phyloP scores from a whole-genome alignment of 2,329 filamentous ascomycete genomes.

The Parastagonospora avenae region DNA sequence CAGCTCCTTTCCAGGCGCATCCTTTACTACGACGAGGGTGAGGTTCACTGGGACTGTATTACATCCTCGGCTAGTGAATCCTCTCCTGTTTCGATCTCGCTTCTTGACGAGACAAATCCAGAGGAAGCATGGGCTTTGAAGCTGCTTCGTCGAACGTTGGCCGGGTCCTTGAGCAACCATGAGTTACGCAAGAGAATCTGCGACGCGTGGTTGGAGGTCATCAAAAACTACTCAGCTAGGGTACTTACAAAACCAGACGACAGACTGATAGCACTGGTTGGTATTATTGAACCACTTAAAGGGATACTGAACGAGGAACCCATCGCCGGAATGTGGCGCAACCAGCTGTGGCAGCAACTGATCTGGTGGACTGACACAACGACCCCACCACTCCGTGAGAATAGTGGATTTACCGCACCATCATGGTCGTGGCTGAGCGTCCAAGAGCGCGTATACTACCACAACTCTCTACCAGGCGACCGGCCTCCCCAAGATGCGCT shows the following conservation, averaged over 20 bases:
- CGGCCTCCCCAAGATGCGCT: neutral
- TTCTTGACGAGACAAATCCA: slow-evolving; percentile 6
- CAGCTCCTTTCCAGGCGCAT: slow-evolving; percentile 12
- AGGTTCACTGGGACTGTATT: slow-evolving; percentile 16
- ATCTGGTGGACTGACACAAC: slow-evolving; percentile 5
- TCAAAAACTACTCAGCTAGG: slow-evolving; percentile 10
- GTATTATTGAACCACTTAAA: slow-evolving; percentile 5
- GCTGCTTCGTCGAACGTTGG: slow-evolving; percentile 6
- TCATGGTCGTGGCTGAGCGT: slow-evolving; percentile 13
- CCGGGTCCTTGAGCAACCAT: neutral
- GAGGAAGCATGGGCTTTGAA: slow-evolving; percentile 14
- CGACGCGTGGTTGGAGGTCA: slow-evolving; percentile 8
- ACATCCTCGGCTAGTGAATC: slow-evolving; percentile 12
- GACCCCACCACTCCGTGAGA: neutral
- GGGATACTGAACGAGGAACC: neutral
- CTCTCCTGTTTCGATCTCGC: slow-evolving; percentile 10
- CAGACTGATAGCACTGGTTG: slow-evolving; percentile 11
- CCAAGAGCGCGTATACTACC: slow-evolving; percentile 2
- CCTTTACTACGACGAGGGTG: slow-evolving; percentile 6
- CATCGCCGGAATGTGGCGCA: slow-evolving; percentile 11
- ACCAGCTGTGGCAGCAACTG: slow-evolving; percentile 8
- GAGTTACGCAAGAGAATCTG: neutral
- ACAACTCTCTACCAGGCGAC: slow-evolving; percentile 1
- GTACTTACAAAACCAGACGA: slow-evolving; percentile 5
- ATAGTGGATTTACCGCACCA: neutral